These are phyloP conservation scores for Crotalaria pallida DNA, from an alignment of 306 rosid species.

Conservation along the genomic window DNA sequence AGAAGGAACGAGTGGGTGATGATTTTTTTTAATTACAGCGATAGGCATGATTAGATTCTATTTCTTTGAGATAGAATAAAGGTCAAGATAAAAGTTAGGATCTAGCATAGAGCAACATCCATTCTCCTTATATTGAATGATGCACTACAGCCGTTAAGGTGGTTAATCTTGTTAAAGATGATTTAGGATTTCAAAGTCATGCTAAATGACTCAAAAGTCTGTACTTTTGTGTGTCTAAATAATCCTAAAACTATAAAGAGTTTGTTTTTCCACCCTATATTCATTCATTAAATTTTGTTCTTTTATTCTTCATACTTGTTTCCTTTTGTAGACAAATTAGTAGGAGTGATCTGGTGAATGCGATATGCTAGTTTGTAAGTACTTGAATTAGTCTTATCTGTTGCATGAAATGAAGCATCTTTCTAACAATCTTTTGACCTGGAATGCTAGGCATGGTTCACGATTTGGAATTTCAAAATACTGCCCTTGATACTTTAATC, in stretches of 20 bases:
- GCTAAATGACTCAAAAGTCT: background rate
- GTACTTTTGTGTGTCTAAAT: too few species aligned
- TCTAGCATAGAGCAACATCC: background rate
- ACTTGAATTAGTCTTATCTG: too few species aligned
- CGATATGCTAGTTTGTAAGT: background rate
- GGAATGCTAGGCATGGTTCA: background rate
- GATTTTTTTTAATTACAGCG: background rate
- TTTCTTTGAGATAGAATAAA: background rate
- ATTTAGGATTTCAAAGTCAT: background rate
- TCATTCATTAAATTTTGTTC: background rate
- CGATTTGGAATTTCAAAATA: too few species aligned
- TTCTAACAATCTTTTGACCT: too few species aligned
- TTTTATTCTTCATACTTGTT: background rate
- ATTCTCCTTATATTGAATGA: background rate
- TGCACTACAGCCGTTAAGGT: background rate
- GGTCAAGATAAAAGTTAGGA: background rate
- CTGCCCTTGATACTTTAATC: too few species aligned
- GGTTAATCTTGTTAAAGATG: background rate
- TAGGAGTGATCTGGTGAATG: too few species aligned
- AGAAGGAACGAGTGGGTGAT: background rate
- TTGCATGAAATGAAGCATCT: too few species aligned
- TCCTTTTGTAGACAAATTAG: background rate
- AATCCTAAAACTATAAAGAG: background rate
- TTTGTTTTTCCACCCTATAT: background rate
- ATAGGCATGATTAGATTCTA: background rate